Base-by-base conservation (phyloP, 129 eudicot species). In the Lonicera japonica region DNA sequence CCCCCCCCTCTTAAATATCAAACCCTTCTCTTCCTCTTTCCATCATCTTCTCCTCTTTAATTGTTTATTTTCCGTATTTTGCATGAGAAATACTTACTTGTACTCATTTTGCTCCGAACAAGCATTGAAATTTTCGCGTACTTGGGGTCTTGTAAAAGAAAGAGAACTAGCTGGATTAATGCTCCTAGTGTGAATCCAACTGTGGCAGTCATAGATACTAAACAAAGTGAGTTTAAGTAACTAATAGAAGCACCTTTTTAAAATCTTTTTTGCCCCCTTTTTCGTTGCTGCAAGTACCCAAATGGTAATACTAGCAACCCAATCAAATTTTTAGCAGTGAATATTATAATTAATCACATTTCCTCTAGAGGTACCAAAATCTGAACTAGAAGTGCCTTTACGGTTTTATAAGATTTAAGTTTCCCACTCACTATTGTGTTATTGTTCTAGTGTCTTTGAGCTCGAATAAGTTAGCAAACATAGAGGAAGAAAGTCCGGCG, bases 401-500 rank as follows among this genome's bases (percentile, higher is more conserved):
- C 36, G 4, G 36, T 29, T 29, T 29, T 29, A 29, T 29, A 29
- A 29, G 36, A 29, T 29, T 0, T 51, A 12, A 16, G 16, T 18
- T 51, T 51, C 21, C 48, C n/a, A 34, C 39, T n/a, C 59, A 9
- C 58, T 71, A 12, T 40, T 63, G 51, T 75, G 45, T 65, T 43
- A 62, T 38, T 62, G 68, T 24, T 71, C 63, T 57, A 80, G 87
- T 82, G 94, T 73, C 79, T 29, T 29, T 29, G 36, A 29, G 36
- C 36, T 58, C 76, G 5, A 70, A 69, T 50, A 77, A 29, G 81
- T 78, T 90, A 36, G 83, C 76, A 55, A 77, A 83, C 67, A 90
- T 90, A 23, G 73, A 76, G 54, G 97, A 90, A 77, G 90, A 86
- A 17, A 67, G 65, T 38, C 81, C 61, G 10, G 78, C 68, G 21